These are phyloP conservation scores for Haplosporangium sp. DNA, from an alignment of 371 early-diverging fungal species.

Conservation along the genomic window DNA sequence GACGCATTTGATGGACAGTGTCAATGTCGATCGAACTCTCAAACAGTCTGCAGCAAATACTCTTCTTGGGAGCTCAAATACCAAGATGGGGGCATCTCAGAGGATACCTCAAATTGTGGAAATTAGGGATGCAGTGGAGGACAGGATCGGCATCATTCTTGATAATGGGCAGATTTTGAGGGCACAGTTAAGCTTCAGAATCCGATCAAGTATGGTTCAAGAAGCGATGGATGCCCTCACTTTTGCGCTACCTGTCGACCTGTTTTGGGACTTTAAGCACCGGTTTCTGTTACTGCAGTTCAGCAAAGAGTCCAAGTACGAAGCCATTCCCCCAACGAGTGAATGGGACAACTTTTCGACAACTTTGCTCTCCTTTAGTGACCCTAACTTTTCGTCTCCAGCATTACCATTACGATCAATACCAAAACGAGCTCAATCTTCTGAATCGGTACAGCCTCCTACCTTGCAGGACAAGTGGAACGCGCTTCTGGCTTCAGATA, in stretches of 20 bases:
- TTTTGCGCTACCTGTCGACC: slow-evolving; percentile 57
- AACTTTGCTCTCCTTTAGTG: slow-evolving; percentile 58
- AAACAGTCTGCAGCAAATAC: neutral
- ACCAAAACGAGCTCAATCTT: slow-evolving; percentile 8
- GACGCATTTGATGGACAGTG: slow-evolving; percentile 9
- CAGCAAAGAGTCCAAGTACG: slow-evolving; percentile 6
- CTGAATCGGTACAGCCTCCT: slow-evolving; percentile 10
- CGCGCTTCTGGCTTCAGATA: slow-evolving; percentile 27
- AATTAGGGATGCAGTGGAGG: slow-evolving; percentile 60
- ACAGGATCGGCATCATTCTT: slow-evolving; percentile 58
- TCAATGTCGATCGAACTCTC: neutral
- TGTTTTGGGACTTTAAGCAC: slow-evolving; percentile 48
- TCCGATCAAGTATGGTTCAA: slow-evolving; percentile 58
- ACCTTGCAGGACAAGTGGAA: slow-evolving; percentile 21
- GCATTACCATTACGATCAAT: slow-evolving; percentile 13
- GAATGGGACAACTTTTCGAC: slow-evolving; percentile 72
- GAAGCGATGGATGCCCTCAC: slow-evolving; percentile 60
- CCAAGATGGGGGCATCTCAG: slow-evolving; percentile 10
- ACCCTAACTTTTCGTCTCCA: slow-evolving; percentile 9
- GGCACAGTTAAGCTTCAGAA: slow-evolving; percentile 52
- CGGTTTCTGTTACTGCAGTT: slow-evolving; percentile 54
- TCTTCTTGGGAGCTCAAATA: slow-evolving; percentile 3
- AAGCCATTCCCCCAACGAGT: neutral
- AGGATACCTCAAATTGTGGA: slow-evolving; percentile 10
- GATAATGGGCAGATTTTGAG: slow-evolving; percentile 51